A percentile compares a stretch with the other conserved stretches of the same genome.
Conservation (phyloP, 2,329 filamentous ascomycete genomes). For the Neopestalotiopsis clavispora region DNA sequence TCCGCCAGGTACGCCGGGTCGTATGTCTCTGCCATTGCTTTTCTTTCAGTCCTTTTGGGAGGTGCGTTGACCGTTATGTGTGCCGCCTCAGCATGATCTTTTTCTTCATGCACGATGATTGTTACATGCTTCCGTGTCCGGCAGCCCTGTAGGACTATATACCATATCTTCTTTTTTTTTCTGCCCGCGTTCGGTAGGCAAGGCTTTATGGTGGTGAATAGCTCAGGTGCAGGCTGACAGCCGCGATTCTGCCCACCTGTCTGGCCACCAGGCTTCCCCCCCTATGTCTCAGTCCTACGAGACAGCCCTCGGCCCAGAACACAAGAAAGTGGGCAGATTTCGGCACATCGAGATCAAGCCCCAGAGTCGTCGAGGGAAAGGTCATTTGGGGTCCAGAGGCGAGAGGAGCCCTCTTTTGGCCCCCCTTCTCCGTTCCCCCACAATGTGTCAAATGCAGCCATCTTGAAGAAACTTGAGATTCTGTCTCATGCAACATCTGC, state of each 20-base stretch:
- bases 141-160: not conserved
- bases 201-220: not conserved
- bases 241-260: not conserved
- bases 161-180: not conserved
- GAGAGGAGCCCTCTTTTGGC: not conserved
- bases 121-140: not conserved
- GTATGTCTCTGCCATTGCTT: not conserved
- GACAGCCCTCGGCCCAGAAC: not conserved
- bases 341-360: not conserved
- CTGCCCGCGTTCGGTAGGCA: not conserved
- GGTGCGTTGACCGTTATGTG: not conserved
- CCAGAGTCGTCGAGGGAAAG: not conserved
- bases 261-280: not conserved
- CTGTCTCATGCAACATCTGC: not conserved
- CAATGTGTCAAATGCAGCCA: not conserved
- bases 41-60: not conserved
- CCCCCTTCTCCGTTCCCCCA: too few species aligned
- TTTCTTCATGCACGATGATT: not conserved
- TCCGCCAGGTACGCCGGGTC: slow-evolving; percentile 28
- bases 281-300: not conserved
- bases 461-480: not conserved
- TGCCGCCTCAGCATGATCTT: not conserved
- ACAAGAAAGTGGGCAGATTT: not conserved
- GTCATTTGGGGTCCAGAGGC: not conserved
- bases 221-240: not conserved